Evolutionary conservation across 2,329 filamentous ascomycete genomes (phyloP), one percentile per base, ranked within the genome.

Genomic region (Neonectria neomacrospora): DNA sequence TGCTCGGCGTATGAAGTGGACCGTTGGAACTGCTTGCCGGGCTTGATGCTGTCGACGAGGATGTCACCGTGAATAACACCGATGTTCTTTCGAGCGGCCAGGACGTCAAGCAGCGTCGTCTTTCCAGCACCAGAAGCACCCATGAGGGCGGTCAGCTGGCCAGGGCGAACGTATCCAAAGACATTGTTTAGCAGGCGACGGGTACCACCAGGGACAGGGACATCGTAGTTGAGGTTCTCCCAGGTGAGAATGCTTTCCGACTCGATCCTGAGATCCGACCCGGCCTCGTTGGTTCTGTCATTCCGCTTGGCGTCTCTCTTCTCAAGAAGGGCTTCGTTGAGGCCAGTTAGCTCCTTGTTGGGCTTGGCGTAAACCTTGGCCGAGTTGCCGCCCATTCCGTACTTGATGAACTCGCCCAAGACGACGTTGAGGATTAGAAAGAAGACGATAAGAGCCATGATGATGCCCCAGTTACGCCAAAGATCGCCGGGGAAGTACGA

Each of bases 61-160:
- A 89, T 82, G 42, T 87, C 83, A 41, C 86, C 86, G 0, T 75
- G 70, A 41, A 89, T 86, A 2, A 88, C 85, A 67, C 87, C 87
- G 58, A 89, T 87, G 68, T 86, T 88, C 78, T 88, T 88, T 39
- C 87, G 80, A 1, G 82, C 76, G 0, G 86, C 86, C 37, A 96
- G 81, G 1, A 95, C 91, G 71, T 97, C 92, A 3, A 97, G 81
- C 0, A 96, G 81, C 0, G 93, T 96, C 0, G 93, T 96, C 80
- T 97, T 97, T 52, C 93, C 93, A 5, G 93, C 93, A n/a, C 91
- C 91, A 5, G 91, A 93, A 7, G 90, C 89, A 41, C 92, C 92
- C 91, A 96, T 94, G 2, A 96, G 81, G 2, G 92, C 91, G 3
- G 91, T 94, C 10, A 95, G 83, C 70, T 90, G 87, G 37, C 92